These are phyloP conservation scores for Candida parachauliodes DNA, from an alignment of 805 yeast genomes.

Conservation along the genomic window DNA sequence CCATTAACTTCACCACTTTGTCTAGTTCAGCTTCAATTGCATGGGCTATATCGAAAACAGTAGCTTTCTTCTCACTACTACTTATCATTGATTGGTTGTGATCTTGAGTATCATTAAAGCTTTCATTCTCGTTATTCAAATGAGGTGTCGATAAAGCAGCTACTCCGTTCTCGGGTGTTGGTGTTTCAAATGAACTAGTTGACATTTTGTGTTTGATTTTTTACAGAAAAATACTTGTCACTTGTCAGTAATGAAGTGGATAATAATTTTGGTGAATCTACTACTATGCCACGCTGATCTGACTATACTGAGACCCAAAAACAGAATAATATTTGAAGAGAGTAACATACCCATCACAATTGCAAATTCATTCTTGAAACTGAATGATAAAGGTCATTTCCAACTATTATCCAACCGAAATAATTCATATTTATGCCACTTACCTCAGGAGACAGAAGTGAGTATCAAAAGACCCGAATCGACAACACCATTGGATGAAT, in stretches of 20 bases:
- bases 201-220: slow-evolving; percentile 2
- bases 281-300: not conserved
- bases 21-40: slow-evolving; percentile 26
- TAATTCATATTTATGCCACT: slow-evolving; percentile 18
- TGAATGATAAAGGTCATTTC: slow-evolving; percentile 13
- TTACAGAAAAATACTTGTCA: not conserved
- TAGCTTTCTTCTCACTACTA: slow-evolving; percentile 2
- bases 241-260: not conserved
- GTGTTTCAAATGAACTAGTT: slow-evolving; percentile 6
- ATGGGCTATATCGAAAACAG: slow-evolving; percentile 32
- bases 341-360: slow-evolving; percentile 14
- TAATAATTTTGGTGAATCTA: slow-evolving; percentile 1
- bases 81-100: not conserved
- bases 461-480: slow-evolving; percentile 1
- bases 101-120: not conserved
- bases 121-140: slow-evolving; percentile 15
- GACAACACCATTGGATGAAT: slow-evolving; percentile 8
- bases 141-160: slow-evolving; percentile 33
- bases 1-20: slow-evolving; percentile 19
- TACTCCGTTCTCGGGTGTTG: slow-evolving; percentile 7
- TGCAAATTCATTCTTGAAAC: slow-evolving; percentile 13
- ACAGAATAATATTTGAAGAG: slow-evolving; percentile 16
- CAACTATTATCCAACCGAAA: slow-evolving; percentile 13
- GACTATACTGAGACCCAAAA: slow-evolving; percentile 3
- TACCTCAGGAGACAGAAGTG: slow-evolving; percentile 13